Conservation (phyloP, 73 alveolate genomes). For the Paramecium tetraurelia region DNA sequence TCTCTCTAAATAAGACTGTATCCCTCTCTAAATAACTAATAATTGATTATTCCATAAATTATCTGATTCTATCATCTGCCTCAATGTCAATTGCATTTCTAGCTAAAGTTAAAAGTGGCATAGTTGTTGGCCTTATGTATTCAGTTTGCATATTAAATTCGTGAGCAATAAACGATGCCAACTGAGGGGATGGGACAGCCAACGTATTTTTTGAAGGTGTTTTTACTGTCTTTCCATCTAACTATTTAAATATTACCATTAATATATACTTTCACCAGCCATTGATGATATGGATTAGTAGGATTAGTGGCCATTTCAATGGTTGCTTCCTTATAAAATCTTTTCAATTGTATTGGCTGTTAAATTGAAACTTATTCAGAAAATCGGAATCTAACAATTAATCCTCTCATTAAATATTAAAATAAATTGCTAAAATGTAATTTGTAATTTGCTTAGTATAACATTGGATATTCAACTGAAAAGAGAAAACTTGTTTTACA, state of each 20-base stretch:
- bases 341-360: background rate
- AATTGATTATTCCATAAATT: conserved; percentile 43
- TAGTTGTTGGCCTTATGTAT: conserved; percentile 48
- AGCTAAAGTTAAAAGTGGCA: conserved; percentile 45
- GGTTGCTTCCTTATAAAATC: conserved; percentile 12
- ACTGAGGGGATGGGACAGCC: conserved; percentile 55
- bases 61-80: conserved; percentile 35
- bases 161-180: conserved; percentile 57
- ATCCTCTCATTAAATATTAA: conserved; percentile 19
- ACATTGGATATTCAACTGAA: too few species aligned
- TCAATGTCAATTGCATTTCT: conserved; percentile 52
- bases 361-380: background rate
- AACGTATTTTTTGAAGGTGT: conserved; percentile 57
- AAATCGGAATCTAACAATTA: background rate
- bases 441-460: background rate
- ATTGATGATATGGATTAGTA: background rate
- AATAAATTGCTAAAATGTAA: background rate
- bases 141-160: conserved; percentile 59
- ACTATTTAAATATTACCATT: background rate
- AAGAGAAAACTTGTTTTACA: too few species aligned
- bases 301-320: background rate
- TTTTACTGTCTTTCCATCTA: conserved; percentile 50
- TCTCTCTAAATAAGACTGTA: conserved; percentile 61
- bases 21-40: conserved; percentile 35
- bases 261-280: background rate